Conservation (phyloP, 139 green algal species). For the Coccomyxa sp. region DNA sequence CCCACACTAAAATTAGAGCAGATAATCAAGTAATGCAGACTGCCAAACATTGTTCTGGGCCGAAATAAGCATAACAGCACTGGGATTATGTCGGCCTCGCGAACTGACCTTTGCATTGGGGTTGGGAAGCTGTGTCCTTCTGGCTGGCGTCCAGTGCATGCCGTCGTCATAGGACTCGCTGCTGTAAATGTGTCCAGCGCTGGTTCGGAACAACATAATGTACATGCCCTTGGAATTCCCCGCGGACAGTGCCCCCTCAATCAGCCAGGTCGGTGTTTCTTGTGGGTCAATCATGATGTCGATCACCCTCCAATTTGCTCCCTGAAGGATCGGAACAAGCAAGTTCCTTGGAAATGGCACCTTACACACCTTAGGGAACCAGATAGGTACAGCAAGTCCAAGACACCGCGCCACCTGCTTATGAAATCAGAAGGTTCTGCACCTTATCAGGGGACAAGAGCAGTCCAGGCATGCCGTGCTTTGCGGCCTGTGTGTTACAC, state of each 20-base stretch:
- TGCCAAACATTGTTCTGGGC: too few relatives aligned
- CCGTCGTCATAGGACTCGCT: not conserved
- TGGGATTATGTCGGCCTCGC: not conserved
- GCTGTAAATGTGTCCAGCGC: not conserved
- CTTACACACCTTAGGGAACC: not conserved
- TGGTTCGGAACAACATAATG: not conserved
- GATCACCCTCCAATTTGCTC: not conserved
- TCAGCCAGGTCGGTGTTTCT: not conserved
- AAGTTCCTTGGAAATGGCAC: not conserved
- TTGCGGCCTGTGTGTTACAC: not conserved
- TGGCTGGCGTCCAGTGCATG: not conserved
- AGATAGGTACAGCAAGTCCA: not conserved
- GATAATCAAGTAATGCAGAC: not conserved
- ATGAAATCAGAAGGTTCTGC: not conserved
- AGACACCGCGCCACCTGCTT: not conserved
- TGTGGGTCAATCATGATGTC: not conserved
- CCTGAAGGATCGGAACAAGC: not conserved
- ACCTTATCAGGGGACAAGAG: slow-evolving; percentile 4
- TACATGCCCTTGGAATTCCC: not conserved
- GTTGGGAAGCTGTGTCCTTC: not conserved
- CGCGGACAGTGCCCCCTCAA: not conserved
- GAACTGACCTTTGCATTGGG: slow-evolving; percentile 7
- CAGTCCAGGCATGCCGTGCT: slow-evolving; percentile 1
- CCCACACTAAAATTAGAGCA: not conserved
- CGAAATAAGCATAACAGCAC: not conserved